Conservation (phyloP, 1,139 yeast species). For the Eremothecium sinecaudum region DNA sequence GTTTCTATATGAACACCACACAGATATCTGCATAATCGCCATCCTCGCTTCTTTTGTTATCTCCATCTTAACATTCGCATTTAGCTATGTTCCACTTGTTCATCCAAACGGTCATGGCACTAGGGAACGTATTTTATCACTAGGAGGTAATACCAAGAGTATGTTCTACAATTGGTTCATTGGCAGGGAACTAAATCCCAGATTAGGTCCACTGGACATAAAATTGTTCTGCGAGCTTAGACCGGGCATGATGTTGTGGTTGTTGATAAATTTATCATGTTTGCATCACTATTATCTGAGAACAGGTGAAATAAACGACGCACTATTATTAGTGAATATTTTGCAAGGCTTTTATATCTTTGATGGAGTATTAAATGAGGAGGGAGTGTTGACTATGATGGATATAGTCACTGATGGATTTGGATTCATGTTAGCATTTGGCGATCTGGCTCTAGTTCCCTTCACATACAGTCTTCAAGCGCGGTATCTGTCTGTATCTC, state of each 20-base stretch:
- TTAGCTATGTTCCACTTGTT: slow-evolving; percentile 53
- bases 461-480: slow-evolving; percentile 84
- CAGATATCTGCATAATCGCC: slow-evolving; percentile 56
- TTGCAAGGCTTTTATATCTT: slow-evolving; percentile 76
- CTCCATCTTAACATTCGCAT: slow-evolving; percentile 54
- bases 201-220: slow-evolving; percentile 77
- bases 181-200: slow-evolving; percentile 91
- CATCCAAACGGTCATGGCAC: slow-evolving; percentile 45
- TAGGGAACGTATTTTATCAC: slow-evolving; percentile 63
- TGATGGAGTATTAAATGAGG: slow-evolving; percentile 89
- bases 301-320: slow-evolving; percentile 56
- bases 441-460: slow-evolving; percentile 91
- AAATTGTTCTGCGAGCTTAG: slow-evolving; percentile 88
- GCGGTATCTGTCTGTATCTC: slow-evolving; percentile 63
- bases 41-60: slow-evolving; percentile 54
- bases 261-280: slow-evolving; percentile 67
- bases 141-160: slow-evolving; percentile 79
- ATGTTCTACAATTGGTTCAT: slow-evolving; percentile 86
- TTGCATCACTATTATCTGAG: slow-evolving; percentile 68
- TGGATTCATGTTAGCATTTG: slow-evolving; percentile 92
- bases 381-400: slow-evolving; percentile 85
- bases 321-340: slow-evolving; percentile 56
- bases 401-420: slow-evolving; percentile 94
- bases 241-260: slow-evolving; percentile 89
- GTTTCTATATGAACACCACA: slow-evolving; percentile 59